Conservation (phyloP, 805 yeast genomes). For the Candida qinlingensis region DNA sequence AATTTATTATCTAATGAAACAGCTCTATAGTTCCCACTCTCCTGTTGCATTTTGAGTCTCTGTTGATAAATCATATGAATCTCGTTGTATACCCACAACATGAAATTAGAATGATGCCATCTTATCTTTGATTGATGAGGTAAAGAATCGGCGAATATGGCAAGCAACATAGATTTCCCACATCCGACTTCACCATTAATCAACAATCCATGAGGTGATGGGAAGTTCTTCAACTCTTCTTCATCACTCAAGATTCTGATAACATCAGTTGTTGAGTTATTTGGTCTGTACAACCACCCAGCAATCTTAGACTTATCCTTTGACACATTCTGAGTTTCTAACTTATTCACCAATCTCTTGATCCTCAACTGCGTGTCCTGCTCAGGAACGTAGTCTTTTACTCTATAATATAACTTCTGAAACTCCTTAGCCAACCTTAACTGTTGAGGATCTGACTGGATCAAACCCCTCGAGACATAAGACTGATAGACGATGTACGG, state of each 20-base stretch:
- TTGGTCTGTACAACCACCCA: slow-evolving; percentile 7
- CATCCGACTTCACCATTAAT: slow-evolving; percentile 68
- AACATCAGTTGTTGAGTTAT: slow-evolving; percentile 31
- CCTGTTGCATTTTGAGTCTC: slow-evolving; percentile 30
- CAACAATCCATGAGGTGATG: slow-evolving; percentile 60
- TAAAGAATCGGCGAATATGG: slow-evolving; percentile 59
- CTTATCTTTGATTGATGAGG: slow-evolving; percentile 61
- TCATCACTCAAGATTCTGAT: slow-evolving; percentile 52
- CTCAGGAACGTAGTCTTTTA: slow-evolving; percentile 52
- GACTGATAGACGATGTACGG: slow-evolving; percentile 54
- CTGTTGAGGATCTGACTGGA: slow-evolving; percentile 54
- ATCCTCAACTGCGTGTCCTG: slow-evolving; percentile 15
- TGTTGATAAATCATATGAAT: slow-evolving; percentile 51
- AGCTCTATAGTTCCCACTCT: slow-evolving; percentile 20
- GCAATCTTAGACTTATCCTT: not conserved
- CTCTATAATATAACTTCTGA: slow-evolving; percentile 52
- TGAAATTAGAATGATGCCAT: slow-evolving; percentile 69
- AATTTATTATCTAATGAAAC: slow-evolving; percentile 54
- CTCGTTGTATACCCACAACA: slow-evolving; percentile 60
- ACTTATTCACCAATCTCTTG: slow-evolving; percentile 26
- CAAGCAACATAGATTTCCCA: slow-evolving; percentile 72
- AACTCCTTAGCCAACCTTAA: slow-evolving; percentile 57
- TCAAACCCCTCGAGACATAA: slow-evolving; percentile 44
- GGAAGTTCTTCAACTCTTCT: slow-evolving; percentile 47
- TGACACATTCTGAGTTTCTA: slow-evolving; percentile 21